Evolutionary conservation across 2,329 filamentous ascomycete genomes (phyloP).

Genomic region (Phialophora chinensis): DNA sequence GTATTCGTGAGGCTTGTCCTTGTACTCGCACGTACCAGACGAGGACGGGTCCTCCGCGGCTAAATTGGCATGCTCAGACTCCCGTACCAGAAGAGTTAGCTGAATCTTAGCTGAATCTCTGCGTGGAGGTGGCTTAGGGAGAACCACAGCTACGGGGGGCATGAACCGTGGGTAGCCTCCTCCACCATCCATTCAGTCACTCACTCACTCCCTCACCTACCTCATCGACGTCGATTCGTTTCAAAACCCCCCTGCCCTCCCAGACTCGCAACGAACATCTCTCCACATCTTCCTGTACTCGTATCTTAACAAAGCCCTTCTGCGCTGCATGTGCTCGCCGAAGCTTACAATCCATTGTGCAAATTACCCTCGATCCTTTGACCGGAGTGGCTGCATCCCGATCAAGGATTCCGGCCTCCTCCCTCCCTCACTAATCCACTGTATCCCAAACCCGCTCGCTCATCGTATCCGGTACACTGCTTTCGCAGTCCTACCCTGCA

Average conservation of each 20-base stretch:
- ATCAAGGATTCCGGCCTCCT: background rate
- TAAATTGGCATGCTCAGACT: background rate
- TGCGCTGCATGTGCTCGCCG: background rate
- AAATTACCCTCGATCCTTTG: background rate
- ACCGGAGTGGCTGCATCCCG: background rate
- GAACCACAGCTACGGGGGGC: background rate
- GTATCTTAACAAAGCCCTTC: background rate
- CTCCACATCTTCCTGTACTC: background rate
- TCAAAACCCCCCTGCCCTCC: background rate
- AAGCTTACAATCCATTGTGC: background rate
- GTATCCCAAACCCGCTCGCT: background rate
- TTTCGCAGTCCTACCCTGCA: background rate
- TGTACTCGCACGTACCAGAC: background rate
- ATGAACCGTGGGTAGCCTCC: background rate
- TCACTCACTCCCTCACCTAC: background rate
- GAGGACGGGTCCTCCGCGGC: background rate
- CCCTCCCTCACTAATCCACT: background rate
- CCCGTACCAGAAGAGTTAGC: conserved; percentile 1
- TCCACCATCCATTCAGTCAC: background rate
- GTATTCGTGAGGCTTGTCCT: background rate
- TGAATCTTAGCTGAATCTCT: conserved; percentile 2
- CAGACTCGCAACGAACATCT: background rate
- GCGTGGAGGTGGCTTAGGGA: background rate
- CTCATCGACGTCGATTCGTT: background rate
- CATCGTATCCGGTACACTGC: background rate